phyloP scores from a whole-genome alignment of 805 yeast genomes.

The Saturnispora saitoi region DNA sequence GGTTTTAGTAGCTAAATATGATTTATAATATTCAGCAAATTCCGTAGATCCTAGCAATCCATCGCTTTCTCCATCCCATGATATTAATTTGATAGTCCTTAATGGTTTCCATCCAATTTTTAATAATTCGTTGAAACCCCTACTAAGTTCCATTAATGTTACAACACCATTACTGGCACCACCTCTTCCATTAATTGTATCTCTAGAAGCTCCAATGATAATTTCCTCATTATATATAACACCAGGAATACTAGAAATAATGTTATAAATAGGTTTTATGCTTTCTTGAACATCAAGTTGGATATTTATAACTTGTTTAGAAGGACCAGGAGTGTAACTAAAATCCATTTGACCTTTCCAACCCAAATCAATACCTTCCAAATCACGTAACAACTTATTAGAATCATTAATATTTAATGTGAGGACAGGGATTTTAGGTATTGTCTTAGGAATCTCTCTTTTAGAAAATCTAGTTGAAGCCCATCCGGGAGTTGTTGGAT shows the following conservation, averaged over 20 bases:
- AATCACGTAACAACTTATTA: slow-evolving; percentile 30
- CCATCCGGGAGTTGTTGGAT: slow-evolving; percentile 71
- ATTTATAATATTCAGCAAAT: slow-evolving; percentile 41
- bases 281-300: slow-evolving; percentile 34
- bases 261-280: slow-evolving; percentile 38
- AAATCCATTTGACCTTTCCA: slow-evolving; percentile 36
- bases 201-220: slow-evolving; percentile 49
- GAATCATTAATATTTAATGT: slow-evolving; percentile 40
- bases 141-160: slow-evolving; percentile 41
- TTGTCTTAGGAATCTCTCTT: slow-evolving; percentile 31
- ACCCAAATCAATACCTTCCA: slow-evolving; percentile 33
- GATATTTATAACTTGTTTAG: slow-evolving; percentile 30
- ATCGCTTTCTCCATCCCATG: slow-evolving; percentile 40
- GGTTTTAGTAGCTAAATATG: slow-evolving; percentile 32
- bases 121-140: slow-evolving; percentile 39
- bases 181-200: slow-evolving; percentile 42
- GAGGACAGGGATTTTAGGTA: slow-evolving; percentile 47
- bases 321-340: slow-evolving; percentile 42
- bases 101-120: slow-evolving; percentile 39
- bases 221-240: slow-evolving; percentile 43
- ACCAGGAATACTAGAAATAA: slow-evolving; percentile 49
- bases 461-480: slow-evolving; percentile 40
- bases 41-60: slow-evolving; percentile 51
- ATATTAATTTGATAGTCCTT: slow-evolving; percentile 31
- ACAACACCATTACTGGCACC: slow-evolving; percentile 45